Conservation (phyloP, 1,139 yeast genomes). For the Debaryomyces udenii region DNA sequence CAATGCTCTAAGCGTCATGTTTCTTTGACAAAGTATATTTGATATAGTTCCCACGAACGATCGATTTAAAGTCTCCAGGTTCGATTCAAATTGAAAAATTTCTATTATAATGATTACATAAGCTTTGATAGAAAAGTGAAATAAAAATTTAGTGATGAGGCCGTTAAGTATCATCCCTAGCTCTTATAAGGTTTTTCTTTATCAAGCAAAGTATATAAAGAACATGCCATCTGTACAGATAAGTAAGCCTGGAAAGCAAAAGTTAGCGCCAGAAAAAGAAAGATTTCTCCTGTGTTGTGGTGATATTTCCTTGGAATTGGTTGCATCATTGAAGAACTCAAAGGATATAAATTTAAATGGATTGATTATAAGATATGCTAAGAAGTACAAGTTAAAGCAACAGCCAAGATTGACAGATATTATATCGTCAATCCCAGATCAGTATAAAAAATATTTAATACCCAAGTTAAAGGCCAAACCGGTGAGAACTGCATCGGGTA, state of each 20-base stretch:
- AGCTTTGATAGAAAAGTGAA: neutral
- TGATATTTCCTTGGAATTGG: constrained; percentile 87
- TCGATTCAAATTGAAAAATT: neutral
- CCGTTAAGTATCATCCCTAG: too few relatives aligned
- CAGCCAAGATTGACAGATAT: constrained; percentile 96
- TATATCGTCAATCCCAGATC: constrained; percentile 94
- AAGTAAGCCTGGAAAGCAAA: constrained; percentile 47
- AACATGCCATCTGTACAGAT: constrained; percentile 37
- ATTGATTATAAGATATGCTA: constrained; percentile 79
- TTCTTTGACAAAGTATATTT: too few relatives aligned
- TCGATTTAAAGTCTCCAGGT: constrained; percentile 2
- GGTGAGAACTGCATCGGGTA: constrained; percentile 96
- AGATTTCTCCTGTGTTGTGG: constrained; percentile 91
- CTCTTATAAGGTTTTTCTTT: too few relatives aligned
- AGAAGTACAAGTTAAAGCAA: constrained; percentile 85
- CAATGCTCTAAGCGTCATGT: neutral
- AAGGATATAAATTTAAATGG: constrained; percentile 91
- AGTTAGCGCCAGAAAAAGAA: constrained; percentile 85
- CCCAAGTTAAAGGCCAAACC: constrained; percentile 98
- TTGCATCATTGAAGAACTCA: constrained; percentile 70
- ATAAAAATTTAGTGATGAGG: constrained; percentile 7
- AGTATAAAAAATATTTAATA: constrained; percentile 83
- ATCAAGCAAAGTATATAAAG: too few relatives aligned
- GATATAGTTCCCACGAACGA: neutral
- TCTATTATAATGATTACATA: constrained; percentile 1